Conservation (phyloP, 1,284 basidiomycete species). For the Trametes hirsuta region DNA sequence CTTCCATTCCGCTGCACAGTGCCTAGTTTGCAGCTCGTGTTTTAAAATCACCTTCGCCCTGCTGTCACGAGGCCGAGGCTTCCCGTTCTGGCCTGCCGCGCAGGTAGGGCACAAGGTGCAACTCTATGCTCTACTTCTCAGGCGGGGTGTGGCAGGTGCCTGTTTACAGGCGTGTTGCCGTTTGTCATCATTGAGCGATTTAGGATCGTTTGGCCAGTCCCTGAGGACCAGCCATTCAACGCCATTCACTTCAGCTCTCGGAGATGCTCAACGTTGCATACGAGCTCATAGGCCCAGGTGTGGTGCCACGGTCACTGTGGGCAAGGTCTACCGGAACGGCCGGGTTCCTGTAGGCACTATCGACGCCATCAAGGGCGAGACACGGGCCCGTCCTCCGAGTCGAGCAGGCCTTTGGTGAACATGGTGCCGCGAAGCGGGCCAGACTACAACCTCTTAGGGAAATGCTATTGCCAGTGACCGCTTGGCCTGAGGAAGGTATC, state of each 20-base stretch:
- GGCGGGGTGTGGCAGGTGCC: too few species aligned
- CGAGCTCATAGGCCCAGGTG: conserved; percentile 29
- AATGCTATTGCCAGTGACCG: neutral
- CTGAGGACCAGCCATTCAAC: conserved; percentile 30
- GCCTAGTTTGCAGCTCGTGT: too few species aligned
- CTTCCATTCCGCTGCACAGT: too few species aligned
- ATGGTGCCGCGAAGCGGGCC: conserved; percentile 23
- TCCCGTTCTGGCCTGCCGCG: too few species aligned
- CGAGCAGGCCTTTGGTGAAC: conserved; percentile 22
- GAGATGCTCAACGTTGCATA: conserved; percentile 28
- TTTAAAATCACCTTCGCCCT: too few species aligned
- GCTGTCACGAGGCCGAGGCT: too few species aligned
- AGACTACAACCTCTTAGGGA: neutral
- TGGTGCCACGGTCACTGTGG: conserved; percentile 21
- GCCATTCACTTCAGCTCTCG: conserved; percentile 23
- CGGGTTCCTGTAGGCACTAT: conserved; percentile 18
- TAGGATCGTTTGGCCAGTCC: conserved; percentile 32
- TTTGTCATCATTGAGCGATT: too few species aligned
- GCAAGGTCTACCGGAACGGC: conserved; percentile 21
- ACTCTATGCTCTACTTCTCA: too few species aligned
- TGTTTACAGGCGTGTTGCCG: too few species aligned
- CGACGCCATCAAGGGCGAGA: conserved; percentile 24
- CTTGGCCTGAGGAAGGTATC: neutral
- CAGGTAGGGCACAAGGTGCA: too few species aligned
- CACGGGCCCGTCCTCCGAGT: conserved; percentile 14